Base-by-base conservation (phyloP, 345 rosid species). In the Syzygium aqueum region DNA sequence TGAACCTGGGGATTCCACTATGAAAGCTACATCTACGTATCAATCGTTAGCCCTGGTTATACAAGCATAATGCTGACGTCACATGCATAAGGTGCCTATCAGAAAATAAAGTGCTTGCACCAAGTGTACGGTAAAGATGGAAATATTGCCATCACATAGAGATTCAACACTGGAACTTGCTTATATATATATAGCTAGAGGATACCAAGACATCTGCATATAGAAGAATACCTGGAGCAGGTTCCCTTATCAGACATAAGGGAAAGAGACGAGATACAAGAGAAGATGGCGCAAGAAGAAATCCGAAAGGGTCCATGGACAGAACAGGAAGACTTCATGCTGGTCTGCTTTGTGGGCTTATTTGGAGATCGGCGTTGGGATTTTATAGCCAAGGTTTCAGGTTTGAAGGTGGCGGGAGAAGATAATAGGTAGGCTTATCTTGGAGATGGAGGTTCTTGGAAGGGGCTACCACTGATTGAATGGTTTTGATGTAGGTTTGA, bases 371-470 rank as follows among this genome's bases (percentile, higher is more conserved):
- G 99, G 67, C 92, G 99, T 88, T 97, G 99, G 99, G 99, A 97
- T 90, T 97, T 94, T 94, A 93, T 97, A 85, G 99, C 99, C 3
- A 96, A 96, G 93, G 98, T 97, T 90, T 97, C 99, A 97, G 99
- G 99, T 97, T 97, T 97, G 99, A 96, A 95, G 99, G 99, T 95
- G 99, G 99, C 91, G 99, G 99, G 99, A 94, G 99, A 94, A 89
- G 90, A 89, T 92, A 89, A 90, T 95, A 95, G 98, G 99, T 95
- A 94, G 89, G 97, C 57, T 90, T 91, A 87, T 91, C 86, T 88
- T 85, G 93, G 93, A 67, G 93, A 95, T 92, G 93, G 89, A 85
- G 93, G 77, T 91, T 89, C 91, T 90, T 90, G 90, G 88, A 90
- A 89, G 92, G 96, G 89, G 91, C 94, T 89, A 88, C 93, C 91